Base-by-base conservation (phyloP, 805 yeast species). In the Candida taoyuanica region DNA sequence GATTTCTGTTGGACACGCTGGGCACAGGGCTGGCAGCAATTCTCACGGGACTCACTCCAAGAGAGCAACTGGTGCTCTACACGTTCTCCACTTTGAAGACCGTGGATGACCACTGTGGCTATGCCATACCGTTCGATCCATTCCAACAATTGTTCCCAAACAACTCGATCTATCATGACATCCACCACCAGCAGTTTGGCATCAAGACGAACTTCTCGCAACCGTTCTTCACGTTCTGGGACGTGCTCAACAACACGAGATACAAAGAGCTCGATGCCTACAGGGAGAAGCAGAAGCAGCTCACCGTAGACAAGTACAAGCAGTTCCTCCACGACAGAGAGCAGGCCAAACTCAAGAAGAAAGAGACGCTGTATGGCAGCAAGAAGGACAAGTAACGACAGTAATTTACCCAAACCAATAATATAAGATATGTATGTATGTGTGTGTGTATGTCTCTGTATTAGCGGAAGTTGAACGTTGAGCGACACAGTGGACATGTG, bases 91-190 rank as follows among this genome's bases (percentile, higher is more conserved):
- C 98, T 2, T 63, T 93, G 74, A 93, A 93, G 63, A 93, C 98
- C 1, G 96, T 93, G 34, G 98, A 93, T 60, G 98, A 93, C 61
- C 98, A 93, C 64, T 93, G 98, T 62, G 98, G 98, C n/a, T 93
- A 91, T 62, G 78, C 89, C 20, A 68, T 93, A 39, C 98, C 98
- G 13, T 84, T 68, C 60, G 98, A 93, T 62, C 78, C 89, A 17
- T 84, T 93, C 71, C 98, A 93, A 68, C 58, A 78, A 30, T 40
- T 91, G 17, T 93, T 93, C 74, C 98, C 97, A 47, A 93, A 93
- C 66, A 88, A 93, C 58, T 84, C 98, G 12, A 83, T 88, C 23
- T 93, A 88, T 62, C 98, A 93, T 57, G 98, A 93, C 63, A 89
- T 93, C 51, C 98, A 93, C 60, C 98, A 93, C 64, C 98, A 93